Percentiles rank a stretch among this genome's conserved stretches.
These are phyloP conservation scores for cucumber (Cucumis sativus) DNA, from an alignment of 306 rosid genomes.

Conservation along the genomic window Cucumber_9930_V3 NC_026659.2:14296001-14296500, in stretches of 20 bases:
- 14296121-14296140: constrained; percentile 29
- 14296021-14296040: constrained; percentile 42
- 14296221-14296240: constrained; percentile 83
- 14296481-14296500: constrained; percentile 56
- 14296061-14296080: constrained; percentile 32
- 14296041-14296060: constrained; percentile 29
- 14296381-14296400: constrained; percentile 29
- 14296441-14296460: constrained; percentile 39
- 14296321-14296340: constrained; percentile 46
- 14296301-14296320: constrained; percentile 41
- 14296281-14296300: constrained; percentile 41
- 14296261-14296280: constrained; percentile 38
- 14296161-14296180: constrained; percentile 32
- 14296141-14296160: constrained; percentile 50
- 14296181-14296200: constrained; percentile 67
- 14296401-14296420: constrained; percentile 30
- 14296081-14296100: constrained; percentile 32
- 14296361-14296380: constrained; percentile 38
- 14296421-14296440: constrained; percentile 49
- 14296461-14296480: constrained; percentile 55
- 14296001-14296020: constrained; percentile 45
- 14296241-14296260: constrained; percentile 66
- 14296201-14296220: constrained; percentile 80
- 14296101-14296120: constrained; percentile 34
- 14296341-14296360: constrained; percentile 36